Conservation (phyloP, 768 basidiomycete genomes). For the Rhizopogon vinicolor region DNA sequence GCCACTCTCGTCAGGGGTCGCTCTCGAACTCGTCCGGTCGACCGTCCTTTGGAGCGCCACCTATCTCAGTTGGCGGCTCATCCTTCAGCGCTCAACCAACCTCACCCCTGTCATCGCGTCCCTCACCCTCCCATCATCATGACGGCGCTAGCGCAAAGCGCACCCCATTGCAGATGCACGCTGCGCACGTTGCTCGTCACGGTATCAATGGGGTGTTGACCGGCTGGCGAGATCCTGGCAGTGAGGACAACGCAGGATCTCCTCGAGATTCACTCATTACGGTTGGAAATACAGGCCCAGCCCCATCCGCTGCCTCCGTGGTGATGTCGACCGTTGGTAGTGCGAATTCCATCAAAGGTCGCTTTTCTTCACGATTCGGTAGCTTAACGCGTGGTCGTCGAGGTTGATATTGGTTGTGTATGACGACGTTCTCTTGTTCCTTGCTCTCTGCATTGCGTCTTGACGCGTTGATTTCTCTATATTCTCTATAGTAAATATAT, state of each 20-base stretch:
- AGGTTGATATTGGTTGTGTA: conserved; percentile 11
- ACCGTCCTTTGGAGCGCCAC: conserved; percentile 43
- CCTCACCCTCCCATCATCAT: neutral
- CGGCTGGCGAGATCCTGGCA: conserved; percentile 57
- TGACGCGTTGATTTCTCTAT: neutral
- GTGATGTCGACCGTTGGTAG: conserved; percentile 61
- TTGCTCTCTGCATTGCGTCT: neutral
- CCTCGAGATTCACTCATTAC: conserved; percentile 75
- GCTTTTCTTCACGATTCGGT: conserved; percentile 66
- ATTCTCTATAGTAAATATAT: too few species aligned
- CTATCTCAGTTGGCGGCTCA: conserved; percentile 43
- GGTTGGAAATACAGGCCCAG: conserved; percentile 44
- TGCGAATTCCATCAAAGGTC: conserved; percentile 64
- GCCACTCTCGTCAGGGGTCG: conserved; percentile 41
- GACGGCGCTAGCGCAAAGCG: conserved; percentile 39
- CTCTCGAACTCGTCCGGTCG: conserved; percentile 41
- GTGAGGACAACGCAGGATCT: conserved; percentile 44
- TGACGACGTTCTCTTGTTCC: conserved; percentile 7
- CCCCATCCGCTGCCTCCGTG: conserved; percentile 52
- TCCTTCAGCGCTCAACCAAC: conserved; percentile 41
- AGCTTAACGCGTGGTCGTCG: conserved; percentile 55
- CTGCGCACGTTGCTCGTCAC: conserved; percentile 77
- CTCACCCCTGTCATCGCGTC: conserved; percentile 33
- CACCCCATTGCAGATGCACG: conserved; percentile 74
- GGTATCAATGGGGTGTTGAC: conserved; percentile 81